phyloP scores from a whole-genome alignment of 768 basidiomycete genomes.

The Boletus patriciae region DNA sequence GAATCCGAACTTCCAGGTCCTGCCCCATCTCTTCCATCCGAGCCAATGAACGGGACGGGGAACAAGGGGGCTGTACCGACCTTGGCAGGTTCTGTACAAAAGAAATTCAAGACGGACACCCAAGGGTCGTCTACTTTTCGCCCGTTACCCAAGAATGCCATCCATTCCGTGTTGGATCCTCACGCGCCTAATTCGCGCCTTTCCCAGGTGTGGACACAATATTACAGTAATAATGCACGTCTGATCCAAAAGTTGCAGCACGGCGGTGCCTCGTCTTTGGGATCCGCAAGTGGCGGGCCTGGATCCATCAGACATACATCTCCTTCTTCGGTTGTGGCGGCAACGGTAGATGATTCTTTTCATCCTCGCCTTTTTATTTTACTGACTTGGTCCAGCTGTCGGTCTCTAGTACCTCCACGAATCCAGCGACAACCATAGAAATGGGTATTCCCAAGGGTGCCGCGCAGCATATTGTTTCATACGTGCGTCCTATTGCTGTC shows the following conservation, averaged over 20 bases:
- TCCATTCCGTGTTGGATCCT: conserved; percentile 9
- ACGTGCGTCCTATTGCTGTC: conserved; percentile 11
- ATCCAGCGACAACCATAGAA: not conserved
- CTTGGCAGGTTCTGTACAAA: conserved; percentile 6
- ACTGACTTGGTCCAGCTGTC: conserved; percentile 15
- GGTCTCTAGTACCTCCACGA: not conserved
- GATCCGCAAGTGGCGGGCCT: conserved; percentile 7
- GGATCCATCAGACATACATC: conserved; percentile 8
- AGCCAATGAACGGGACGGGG: conserved; percentile 13
- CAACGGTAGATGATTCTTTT: conserved; percentile 17
- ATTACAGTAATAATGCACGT: not conserved
- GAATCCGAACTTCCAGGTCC: not conserved
- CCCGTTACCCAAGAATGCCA: conserved; percentile 3
- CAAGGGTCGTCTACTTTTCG: conserved; percentile 3
- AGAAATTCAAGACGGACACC: conserved; percentile 12
- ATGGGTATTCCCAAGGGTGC: conserved; percentile 19
- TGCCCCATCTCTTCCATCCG: not conserved
- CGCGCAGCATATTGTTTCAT: not conserved
- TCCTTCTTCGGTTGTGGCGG: conserved; percentile 7
- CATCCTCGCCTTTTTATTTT: conserved; percentile 2
- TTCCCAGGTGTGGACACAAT: conserved; percentile 16
- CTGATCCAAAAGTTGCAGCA: conserved; percentile 19
- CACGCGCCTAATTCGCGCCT: conserved; percentile 5
- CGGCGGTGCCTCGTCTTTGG: conserved; percentile 14
- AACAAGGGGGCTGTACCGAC: not conserved